These are phyloP conservation scores for Diaporthe helianthi DNA, from an alignment of 2,329 filamentous ascomycete species.

Conservation along the genomic window DNA sequence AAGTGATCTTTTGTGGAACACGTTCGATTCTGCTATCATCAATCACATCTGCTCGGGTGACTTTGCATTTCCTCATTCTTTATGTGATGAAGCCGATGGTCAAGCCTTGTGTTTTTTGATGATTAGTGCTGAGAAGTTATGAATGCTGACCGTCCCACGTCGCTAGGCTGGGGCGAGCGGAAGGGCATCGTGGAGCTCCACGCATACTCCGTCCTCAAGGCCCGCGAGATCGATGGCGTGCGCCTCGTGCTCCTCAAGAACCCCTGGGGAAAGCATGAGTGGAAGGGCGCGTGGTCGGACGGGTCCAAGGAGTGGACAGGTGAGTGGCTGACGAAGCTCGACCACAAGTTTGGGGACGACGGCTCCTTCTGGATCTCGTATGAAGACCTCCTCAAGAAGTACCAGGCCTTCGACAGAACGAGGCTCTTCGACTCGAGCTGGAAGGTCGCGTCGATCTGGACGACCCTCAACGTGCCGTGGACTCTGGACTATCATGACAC, in stretches of 20 bases:
- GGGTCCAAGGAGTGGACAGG: conserved; percentile 61
- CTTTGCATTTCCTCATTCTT: background rate
- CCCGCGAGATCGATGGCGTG: conserved; percentile 56
- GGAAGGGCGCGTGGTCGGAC: conserved; percentile 63
- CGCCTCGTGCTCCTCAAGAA: conserved; percentile 60
- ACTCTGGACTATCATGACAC: conserved; percentile 65
- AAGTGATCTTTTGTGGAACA: background rate
- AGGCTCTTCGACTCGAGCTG: conserved; percentile 67
- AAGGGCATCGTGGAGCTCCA: conserved; percentile 65
- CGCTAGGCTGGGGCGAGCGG: conserved; percentile 62
- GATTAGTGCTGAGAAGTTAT: no score
- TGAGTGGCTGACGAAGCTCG: conserved; percentile 63
- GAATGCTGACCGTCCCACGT: background rate
- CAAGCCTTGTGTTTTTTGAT: background rate
- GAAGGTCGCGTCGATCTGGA: conserved; percentile 66
- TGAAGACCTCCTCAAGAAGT: conserved; percentile 68
- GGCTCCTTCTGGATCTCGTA: conserved; percentile 71
- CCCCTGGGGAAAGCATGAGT: conserved; percentile 68
- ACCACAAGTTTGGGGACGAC: conserved; percentile 66
- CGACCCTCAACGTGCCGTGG: conserved; percentile 68
- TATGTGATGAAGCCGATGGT: background rate
- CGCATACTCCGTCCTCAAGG: conserved; percentile 67
- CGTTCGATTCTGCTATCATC: background rate
- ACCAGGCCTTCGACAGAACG: conserved; percentile 66
- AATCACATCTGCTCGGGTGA: background rate